Percentiles rank a stretch among this genome's conserved stretches.
Evolutionary conservation across 2,329 filamentous ascomycete species (phyloP).

Genomic region (Pyrenophora teres): DNA sequence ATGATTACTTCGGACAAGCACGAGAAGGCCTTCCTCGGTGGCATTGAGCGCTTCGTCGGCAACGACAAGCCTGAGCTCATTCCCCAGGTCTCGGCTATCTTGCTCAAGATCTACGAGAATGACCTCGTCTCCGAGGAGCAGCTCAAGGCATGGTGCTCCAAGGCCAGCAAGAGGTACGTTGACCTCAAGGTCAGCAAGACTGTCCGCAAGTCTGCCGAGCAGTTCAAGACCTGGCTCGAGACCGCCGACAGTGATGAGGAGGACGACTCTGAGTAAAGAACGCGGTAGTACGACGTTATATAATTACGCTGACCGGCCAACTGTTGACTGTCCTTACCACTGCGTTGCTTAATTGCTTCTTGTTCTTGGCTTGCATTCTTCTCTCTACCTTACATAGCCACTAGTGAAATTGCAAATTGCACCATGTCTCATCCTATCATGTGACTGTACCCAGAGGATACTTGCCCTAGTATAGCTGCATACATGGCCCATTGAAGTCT

Average conservation of each 20-base stretch:
- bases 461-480: no score
- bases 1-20: conserved; percentile 89
- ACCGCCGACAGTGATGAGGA: conserved; percentile 71
- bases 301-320: conserved; percentile 7
- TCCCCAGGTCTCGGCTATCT: conserved; percentile 78
- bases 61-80: conserved; percentile 81
- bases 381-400: conserved; percentile 23
- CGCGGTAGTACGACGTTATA: background rate
- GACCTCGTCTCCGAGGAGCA: conserved; percentile 89
- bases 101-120: conserved; percentile 87
- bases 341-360: conserved; percentile 10
- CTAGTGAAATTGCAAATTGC: conserved; percentile 11
- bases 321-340: conserved; percentile 15
- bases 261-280: conserved; percentile 36
- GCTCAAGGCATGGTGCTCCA: conserved; percentile 86
- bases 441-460: no score
- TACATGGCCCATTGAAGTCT: no score
- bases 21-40: conserved; percentile 92
- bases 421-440: no score
- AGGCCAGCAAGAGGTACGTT: conserved; percentile 98
- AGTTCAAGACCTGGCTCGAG: conserved; percentile 87
- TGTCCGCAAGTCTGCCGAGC: conserved; percentile 91
- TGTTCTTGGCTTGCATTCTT: conserved; percentile 4
- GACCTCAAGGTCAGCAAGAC: conserved; percentile 88
- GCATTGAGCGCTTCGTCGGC: conserved; percentile 89